Evolutionary conservation across 371 early-diverging fungal species (phyloP), one percentile per base, ranked within the genome.

Genomic region (Apophysomyces elegans): DNA sequence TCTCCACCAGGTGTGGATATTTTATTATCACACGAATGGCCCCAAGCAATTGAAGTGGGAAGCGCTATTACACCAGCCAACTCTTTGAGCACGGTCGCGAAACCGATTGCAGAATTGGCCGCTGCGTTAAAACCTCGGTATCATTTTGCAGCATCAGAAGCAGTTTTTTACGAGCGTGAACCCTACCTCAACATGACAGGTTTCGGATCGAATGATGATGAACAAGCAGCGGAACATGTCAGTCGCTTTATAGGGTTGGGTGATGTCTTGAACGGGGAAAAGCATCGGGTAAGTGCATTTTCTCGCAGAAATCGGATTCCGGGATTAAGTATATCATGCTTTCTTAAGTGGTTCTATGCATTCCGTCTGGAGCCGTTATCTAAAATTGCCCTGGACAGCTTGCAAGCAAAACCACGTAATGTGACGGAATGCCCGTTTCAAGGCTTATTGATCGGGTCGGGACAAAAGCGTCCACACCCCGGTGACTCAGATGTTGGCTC

Each of bases 191-290:
- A 94, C 70, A 73, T 70, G 50, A 68, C 72, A 54, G 80, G 73
- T 35, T 69, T 78, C 47, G 81, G 76, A 11, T 73, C 63, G 9
- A 61, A 67, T 58, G 39, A 89, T 76, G 79, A 89, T 76, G 79
- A 80, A 57, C 65, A 72, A 64, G 50, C 61, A 0, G 88, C 84
- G 0, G 73, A 72, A 16, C 90, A 91, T 71, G 88, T 86, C 39
- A 93, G 96, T 5, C 82, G 96, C 32, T 96, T 96, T 66, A 86
- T 96, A 68, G 93, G 93, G 1, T 73, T 96, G 36, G 95, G 91
- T 0, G 82, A 84, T 37, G 90, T 87, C n/a, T 82, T 87, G 41
- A 84, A 87, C 46, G 65, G 72, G 32, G 71, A 79, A 39, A 92
- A 92, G 65, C 83, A 84, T 59, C 64, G 88, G 67, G 85, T 83